These are phyloP conservation scores for Psidium friedrichsthalianum DNA, from an alignment of 345 rosid genomes.

Conservation along the genomic window DNA sequence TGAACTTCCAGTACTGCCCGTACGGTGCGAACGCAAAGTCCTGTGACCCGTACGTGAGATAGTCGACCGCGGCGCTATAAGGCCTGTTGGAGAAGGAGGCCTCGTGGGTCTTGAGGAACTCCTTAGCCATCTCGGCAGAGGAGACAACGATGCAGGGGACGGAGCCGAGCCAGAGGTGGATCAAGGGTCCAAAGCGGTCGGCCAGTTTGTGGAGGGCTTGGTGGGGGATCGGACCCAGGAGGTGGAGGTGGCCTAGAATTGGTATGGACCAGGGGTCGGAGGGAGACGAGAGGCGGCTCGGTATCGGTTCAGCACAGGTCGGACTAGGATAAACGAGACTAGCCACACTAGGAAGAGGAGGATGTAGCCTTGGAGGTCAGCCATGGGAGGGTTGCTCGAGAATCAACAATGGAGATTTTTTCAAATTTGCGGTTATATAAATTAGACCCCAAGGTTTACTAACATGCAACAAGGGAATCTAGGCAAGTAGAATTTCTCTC, in stretches of 20 bases:
- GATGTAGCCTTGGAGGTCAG: conserved; percentile 18
- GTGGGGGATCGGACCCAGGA: conserved; percentile 44
- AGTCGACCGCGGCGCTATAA: conserved; percentile 16
- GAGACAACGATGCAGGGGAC: conserved; percentile 46
- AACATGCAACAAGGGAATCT: neutral
- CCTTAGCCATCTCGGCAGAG: conserved; percentile 47
- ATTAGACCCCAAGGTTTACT: neutral
- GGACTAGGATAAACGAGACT: conserved; percentile 19
- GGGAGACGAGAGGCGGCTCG: conserved; percentile 14
- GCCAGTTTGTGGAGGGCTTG: conserved; percentile 56
- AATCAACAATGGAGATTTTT: neutral
- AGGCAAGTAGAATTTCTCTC: neutral
- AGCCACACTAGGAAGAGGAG: conserved; percentile 26
- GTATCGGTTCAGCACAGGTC: conserved; percentile 9
- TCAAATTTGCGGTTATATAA: neutral
- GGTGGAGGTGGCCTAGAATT: conserved; percentile 58
- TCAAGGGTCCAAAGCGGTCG: conserved; percentile 36
- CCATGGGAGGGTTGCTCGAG: conserved; percentile 8
- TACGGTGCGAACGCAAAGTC: conserved; percentile 45
- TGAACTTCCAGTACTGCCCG: conserved; percentile 56
- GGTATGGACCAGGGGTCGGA: conserved; percentile 41
- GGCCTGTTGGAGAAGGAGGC: conserved; percentile 34
- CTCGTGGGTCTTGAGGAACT: conserved; percentile 61
- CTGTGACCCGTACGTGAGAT: conserved; percentile 41
- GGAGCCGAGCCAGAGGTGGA: conserved; percentile 42